phyloP scores from a whole-genome alignment of 2,329 filamentous ascomycete species.

The Bipolaris cookei region DNA sequence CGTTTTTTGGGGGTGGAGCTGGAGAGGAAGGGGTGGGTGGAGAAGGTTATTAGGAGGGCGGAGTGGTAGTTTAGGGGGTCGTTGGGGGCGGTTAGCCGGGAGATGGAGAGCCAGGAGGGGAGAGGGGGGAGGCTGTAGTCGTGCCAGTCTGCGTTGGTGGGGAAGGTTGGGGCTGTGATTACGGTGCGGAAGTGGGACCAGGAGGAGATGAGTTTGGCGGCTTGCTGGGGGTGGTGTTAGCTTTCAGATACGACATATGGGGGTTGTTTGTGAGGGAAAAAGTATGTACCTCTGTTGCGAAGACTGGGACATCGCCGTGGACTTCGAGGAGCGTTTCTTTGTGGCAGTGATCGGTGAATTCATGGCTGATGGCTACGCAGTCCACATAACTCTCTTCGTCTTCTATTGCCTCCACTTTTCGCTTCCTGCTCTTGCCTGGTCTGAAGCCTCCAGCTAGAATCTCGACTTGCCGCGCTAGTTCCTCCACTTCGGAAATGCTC shows the following conservation, averaged over 20 bases:
- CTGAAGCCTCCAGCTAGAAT: conserved; percentile 43
- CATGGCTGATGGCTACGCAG: conserved; percentile 66
- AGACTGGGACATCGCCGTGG: conserved; percentile 60
- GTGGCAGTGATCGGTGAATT: conserved; percentile 74
- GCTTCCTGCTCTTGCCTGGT: conserved; percentile 19
- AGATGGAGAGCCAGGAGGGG: conserved; percentile 67
- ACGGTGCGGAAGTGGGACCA: conserved; percentile 68
- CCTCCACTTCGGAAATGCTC: conserved; percentile 63
- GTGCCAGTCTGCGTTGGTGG: conserved; percentile 53
- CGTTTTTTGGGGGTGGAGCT: conserved; percentile 39
- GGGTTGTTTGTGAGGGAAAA: background rate
- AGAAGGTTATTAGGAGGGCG: conserved; percentile 65
- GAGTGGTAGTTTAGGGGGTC: conserved; percentile 65
- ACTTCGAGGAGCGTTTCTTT: conserved; percentile 65
- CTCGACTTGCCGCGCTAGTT: conserved; percentile 59
- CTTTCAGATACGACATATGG: background rate
- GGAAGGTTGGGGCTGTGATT: conserved; percentile 57
- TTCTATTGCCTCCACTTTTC: conserved; percentile 16
- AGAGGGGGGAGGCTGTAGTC: conserved; percentile 54
- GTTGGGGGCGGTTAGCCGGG: conserved; percentile 60
- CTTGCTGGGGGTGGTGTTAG: conserved; percentile 50
- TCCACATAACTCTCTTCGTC: conserved; percentile 58
- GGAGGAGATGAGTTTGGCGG: conserved; percentile 61
- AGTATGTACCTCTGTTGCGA: conserved; percentile 58
- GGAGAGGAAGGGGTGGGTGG: conserved; percentile 40